Conservation (phyloP, 768 basidiomycete species). For the Atractiella rhizophila region DNA sequence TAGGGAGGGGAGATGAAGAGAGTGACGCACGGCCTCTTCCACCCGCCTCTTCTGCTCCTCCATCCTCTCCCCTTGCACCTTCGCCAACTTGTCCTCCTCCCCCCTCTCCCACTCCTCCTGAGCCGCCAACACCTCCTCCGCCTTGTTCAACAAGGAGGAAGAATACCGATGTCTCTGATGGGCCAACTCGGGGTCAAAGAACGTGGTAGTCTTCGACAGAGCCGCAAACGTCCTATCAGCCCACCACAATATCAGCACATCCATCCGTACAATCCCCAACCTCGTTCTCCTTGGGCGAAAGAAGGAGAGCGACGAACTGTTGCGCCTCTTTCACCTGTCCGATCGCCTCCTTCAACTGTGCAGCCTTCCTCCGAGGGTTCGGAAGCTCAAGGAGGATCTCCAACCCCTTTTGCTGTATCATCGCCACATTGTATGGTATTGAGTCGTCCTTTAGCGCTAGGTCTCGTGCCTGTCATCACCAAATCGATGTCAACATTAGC, state of each 20-base stretch:
- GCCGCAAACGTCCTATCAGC: conserved; percentile 42
- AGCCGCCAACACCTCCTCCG: conserved; percentile 41
- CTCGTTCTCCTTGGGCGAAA: not conserved
- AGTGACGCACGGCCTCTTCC: too few species aligned
- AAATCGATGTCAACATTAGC: not conserved
- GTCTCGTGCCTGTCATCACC: conserved; percentile 53
- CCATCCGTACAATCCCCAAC: not conserved
- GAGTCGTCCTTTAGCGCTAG: conserved; percentile 71
- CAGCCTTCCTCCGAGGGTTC: conserved; percentile 49
- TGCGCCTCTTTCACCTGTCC: conserved; percentile 64
- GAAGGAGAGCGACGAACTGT: conserved; percentile 31
- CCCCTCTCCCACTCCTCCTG: conserved; percentile 17
- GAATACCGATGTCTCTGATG: conserved; percentile 77
- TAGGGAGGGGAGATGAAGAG: not conserved
- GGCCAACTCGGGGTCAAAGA: conserved; percentile 65
- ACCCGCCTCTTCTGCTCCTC: conserved; percentile 45
- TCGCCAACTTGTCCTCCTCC: conserved; percentile 32
- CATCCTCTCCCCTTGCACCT: conserved; percentile 48
- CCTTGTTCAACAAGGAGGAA: conserved; percentile 53
- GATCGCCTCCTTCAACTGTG: conserved; percentile 51
- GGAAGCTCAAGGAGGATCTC: conserved; percentile 58
- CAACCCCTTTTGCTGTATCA: conserved; percentile 90
- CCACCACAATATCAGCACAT: too few species aligned
- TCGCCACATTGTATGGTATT: conserved; percentile 78
- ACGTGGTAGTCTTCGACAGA: conserved; percentile 39